Base-by-base conservation (phyloP, 2,329 filamentous ascomycete genomes). In the Ceratocystis cubensis region DNA sequence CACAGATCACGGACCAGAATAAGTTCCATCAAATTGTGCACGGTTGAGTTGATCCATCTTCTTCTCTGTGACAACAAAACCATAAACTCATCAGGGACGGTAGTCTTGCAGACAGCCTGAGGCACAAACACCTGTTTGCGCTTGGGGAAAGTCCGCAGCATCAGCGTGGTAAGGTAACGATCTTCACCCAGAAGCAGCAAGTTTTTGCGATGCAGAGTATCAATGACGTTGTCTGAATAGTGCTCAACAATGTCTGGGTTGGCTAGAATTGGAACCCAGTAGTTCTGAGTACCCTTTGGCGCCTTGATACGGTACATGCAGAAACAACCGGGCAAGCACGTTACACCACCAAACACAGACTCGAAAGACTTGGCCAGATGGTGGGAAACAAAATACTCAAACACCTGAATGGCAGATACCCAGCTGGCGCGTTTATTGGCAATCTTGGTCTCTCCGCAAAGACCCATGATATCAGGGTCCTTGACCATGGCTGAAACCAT, bases 291-390 rank as follows among this genome's bases (percentile, higher is more conserved):
- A 70, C 94, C 94, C 79, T 99, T 99, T 69, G 94, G 95, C 37
- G 94, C 89, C 78, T 99, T 99, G 84, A 99, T 97, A 73, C 94
- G 89, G 80, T 99, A 99, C 95, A 99, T 99, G 82, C 91, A 96
- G 86, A 99, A 99, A 81, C 94, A 99, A 70, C 94, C 94, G 17
- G 94, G 94, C 71, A 99, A 81, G 82, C 94, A 99, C 70, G 94
- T 99, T 69, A 99, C 94, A 88, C 94, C 94, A 78, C 94, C 94
- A 76, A 99, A 99, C 70, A 96, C 89, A 0, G 92, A 96, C 76
- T 99, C 94, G 77, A 99, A 99, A 3, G 93, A 91, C 78, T 99
- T 99, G 73, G 92, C 85, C 72, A 95, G 83, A 75, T 99, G 95
- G 76, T 99, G 94, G 1, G 94, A 97, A 77, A 99, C 94, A 80